Base-by-base conservation (phyloP, 2,329 filamentous ascomycete genomes). In the Paraconiothyrium sp. region DNA sequence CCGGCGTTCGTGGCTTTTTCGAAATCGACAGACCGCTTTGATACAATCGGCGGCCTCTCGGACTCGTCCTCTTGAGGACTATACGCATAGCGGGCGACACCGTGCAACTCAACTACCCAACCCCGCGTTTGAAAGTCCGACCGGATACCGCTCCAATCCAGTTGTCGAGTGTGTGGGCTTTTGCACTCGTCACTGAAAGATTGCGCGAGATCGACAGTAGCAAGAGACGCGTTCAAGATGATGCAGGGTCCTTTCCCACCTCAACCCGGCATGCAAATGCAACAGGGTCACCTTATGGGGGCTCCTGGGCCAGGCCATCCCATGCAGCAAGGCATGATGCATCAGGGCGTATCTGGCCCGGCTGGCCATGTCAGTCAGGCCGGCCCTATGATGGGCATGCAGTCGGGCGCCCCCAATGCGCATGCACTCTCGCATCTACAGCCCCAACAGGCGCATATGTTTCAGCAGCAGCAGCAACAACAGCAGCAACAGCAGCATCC, bases 311-410 rank as follows among this genome's bases (percentile, higher is more conserved):
- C 90, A 57, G 90, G 87, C 68, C 89, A 91, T 74, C 89, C 88
- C 44, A 90, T 90, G 78, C 85, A 84, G 57, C 89, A 90, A 66
- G 88, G 86, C 68, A 90, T 91, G 78, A 87, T 89, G 79, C 90
- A 91, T 70, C 91, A 92, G 82, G 89, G 86, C 63, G 90, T 90
- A 32, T 91, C 91, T 60, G 90, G 87, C 39, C 90, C 91, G 22
- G 89, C 88, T 67, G 87, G 86, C 63, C 86, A 87, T 75, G 89
- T 92, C 67, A 92, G 88, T 75, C 89, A 91, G 71, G 87, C 86
- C 51, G 85, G 84, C 32, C 86, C 88, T 59, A 87, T 93, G 84
- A 92, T 94, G 90, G 86, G 86, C 60, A 92, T 94, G 88, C 90
- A 90, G 65, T 90, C 89, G 34, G 88, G 90, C 63, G 82, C 81